A percentile compares a stretch with the other conserved stretches of the same genome.
These are phyloP conservation scores for Zopfia rhizophila DNA, from an alignment of 2,329 filamentous ascomycete species.

Conservation along the genomic window DNA sequence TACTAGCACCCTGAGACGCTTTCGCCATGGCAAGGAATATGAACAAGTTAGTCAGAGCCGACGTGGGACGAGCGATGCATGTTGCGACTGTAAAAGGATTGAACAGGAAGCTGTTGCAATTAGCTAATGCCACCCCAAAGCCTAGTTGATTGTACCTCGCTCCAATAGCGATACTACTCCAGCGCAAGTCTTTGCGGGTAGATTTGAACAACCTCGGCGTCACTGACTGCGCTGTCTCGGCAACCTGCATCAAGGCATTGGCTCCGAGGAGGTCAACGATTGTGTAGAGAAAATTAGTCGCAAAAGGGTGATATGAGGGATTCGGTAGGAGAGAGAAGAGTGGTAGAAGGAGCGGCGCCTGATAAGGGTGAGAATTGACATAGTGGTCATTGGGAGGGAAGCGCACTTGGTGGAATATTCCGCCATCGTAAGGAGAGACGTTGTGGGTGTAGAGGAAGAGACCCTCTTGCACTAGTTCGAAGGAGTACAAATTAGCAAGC, in stretches of 20 bases:
- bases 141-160: constrained; percentile 85
- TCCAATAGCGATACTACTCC: constrained; percentile 79
- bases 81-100: constrained; percentile 94
- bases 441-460: constrained; percentile 96
- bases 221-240: constrained; percentile 80
- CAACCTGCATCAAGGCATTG: constrained; percentile 79
- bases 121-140: constrained; percentile 16
- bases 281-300: constrained; percentile 84
- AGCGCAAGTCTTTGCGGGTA: constrained; percentile 76
- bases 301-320: constrained; percentile 71
- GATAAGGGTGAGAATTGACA: constrained; percentile 28
- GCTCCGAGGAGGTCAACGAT: constrained; percentile 84
- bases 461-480: constrained; percentile 83
- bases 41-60: constrained; percentile 87
- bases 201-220: constrained; percentile 82
- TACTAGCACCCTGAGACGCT: constrained; percentile 75
- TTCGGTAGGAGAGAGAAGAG: constrained; percentile 89
- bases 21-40: constrained; percentile 85
- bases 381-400: background rate
- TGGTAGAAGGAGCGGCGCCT: constrained; percentile 89
- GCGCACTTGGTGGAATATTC: constrained; percentile 75
- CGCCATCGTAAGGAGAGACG: constrained; percentile 96
- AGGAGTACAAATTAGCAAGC: constrained; percentile 18
- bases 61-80: constrained; percentile 89
- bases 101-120: constrained; percentile 77